Evolutionary conservation across 495 filamentous ascomycete species (phyloP).

Genomic region (Collariella sp.): DNA sequence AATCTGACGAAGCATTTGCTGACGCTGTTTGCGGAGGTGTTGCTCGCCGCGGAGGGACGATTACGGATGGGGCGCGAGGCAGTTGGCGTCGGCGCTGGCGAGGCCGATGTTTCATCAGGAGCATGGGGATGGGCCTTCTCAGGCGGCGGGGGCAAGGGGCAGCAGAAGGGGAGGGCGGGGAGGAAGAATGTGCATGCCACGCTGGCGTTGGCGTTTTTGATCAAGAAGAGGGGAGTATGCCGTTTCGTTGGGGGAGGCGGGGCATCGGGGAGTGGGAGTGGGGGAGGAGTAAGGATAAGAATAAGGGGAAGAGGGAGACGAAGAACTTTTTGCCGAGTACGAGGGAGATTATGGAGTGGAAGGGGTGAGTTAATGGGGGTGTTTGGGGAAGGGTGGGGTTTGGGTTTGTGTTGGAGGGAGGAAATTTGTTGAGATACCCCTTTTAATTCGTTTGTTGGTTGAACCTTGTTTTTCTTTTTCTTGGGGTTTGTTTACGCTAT

Average conservation of each 20-base stretch:
- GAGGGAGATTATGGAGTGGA: constrained; percentile 30
- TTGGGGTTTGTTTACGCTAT: background rate
- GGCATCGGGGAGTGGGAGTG: background rate
- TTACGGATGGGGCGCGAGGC: constrained; percentile 19
- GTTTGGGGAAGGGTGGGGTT: background rate
- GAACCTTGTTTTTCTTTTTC: background rate
- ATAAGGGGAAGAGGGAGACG: constrained; percentile 3
- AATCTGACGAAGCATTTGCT: constrained; percentile 24
- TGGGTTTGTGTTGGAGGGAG: background rate
- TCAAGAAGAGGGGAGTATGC: constrained; percentile 25
- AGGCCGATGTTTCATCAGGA: constrained; percentile 23
- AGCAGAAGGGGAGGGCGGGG: background rate
- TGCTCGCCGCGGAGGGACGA: constrained; percentile 1
- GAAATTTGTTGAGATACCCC: constrained; percentile 1
- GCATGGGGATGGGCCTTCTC: background rate
- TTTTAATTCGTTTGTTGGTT: background rate
- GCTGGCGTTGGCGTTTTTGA: constrained; percentile 24
- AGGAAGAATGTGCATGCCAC: constrained; percentile 21
- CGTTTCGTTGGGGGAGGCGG: background rate
- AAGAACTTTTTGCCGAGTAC: constrained; percentile 24
- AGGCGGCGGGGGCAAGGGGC: background rate
- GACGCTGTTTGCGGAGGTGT: constrained; percentile 20
- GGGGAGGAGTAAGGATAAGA: constrained; percentile 5
- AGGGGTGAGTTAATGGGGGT: background rate
- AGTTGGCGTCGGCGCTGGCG: constrained; percentile 19